These are phyloP conservation scores for Hirschioporus abietinus DNA, from an alignment of 768 basidiomycete species.

Conservation along the genomic window DNA sequence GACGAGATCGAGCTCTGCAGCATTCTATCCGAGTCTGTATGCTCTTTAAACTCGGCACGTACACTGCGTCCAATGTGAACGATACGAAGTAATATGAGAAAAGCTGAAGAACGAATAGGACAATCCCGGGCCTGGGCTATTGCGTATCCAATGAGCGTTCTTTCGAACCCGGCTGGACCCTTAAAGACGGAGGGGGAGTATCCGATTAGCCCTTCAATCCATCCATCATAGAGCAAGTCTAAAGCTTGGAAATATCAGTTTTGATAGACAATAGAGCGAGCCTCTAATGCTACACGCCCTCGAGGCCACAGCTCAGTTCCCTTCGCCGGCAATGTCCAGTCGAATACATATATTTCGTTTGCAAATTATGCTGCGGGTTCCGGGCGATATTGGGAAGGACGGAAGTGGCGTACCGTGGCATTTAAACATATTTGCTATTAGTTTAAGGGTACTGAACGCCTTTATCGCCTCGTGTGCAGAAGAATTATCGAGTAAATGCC, in stretches of 20 bases:
- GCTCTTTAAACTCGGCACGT: too few species aligned
- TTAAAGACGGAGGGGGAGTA: too few species aligned
- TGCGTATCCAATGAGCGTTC: too few species aligned
- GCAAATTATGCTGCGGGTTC: not conserved
- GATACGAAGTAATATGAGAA: too few species aligned
- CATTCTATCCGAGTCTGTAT: too few species aligned
- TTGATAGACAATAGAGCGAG: not conserved
- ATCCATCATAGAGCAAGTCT: not conserved
- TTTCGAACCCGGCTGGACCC: too few species aligned
- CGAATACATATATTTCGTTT: not conserved
- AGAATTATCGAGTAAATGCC: not conserved
- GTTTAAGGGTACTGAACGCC: not conserved
- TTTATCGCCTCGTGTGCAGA: not conserved
- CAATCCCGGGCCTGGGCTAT: too few species aligned
- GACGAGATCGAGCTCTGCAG: not conserved
- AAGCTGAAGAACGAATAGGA: too few species aligned
- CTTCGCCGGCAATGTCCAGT: not conserved
- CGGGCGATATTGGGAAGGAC: not conserved
- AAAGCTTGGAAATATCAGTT: not conserved
- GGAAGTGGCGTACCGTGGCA: not conserved
- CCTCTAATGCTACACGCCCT: not conserved
- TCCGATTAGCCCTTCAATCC: not conserved
- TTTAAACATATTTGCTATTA: not conserved
- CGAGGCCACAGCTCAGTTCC: not conserved
- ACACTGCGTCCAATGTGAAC: too few species aligned